Evolutionary conservation across 2,329 filamentous ascomycete genomes (phyloP).

Genomic region (Claviceps lovelessii): DNA sequence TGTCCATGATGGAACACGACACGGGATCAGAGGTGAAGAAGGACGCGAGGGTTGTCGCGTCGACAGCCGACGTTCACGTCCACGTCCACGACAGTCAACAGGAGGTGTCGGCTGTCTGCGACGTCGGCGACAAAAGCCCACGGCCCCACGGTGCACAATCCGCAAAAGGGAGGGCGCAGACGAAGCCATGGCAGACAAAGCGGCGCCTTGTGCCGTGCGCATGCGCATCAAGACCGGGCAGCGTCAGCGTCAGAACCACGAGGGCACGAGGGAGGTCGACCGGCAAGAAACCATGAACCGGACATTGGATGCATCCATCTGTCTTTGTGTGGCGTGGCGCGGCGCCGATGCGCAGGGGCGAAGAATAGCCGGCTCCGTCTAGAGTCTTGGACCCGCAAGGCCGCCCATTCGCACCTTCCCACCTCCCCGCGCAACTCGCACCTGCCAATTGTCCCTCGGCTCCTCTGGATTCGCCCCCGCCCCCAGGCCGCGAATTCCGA

Average conservation of each 20-base stretch:
- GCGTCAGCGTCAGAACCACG: not conserved
- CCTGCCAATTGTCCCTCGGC: constrained; percentile 1
- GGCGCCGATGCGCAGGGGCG: not conserved
- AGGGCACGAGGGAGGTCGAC: not conserved
- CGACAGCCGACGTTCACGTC: constrained; percentile 1
- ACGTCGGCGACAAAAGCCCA: not conserved
- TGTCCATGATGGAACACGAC: not conserved
- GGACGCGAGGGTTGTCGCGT: not conserved
- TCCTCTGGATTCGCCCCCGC: not conserved
- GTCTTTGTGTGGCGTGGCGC: not conserved
- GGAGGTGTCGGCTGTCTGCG: not conserved
- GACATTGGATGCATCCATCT: too few species aligned
- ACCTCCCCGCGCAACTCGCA: too few species aligned
- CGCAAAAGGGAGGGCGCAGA: not conserved
- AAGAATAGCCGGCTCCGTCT: constrained; percentile 6
- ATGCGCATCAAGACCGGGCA: not conserved
- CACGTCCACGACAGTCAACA: not conserved
- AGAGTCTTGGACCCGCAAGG: not conserved
- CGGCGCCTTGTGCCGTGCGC: not conserved
- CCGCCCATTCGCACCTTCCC: too few species aligned
- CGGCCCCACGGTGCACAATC: not conserved
- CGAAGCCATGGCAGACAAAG: not conserved
- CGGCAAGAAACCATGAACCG: not conserved
- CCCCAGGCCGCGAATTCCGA: not conserved
- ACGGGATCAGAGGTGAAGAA: not conserved